Evolutionary conservation across 306 rosid genomes (phyloP).

Genomic region (Ormosia emarginata): DNA sequence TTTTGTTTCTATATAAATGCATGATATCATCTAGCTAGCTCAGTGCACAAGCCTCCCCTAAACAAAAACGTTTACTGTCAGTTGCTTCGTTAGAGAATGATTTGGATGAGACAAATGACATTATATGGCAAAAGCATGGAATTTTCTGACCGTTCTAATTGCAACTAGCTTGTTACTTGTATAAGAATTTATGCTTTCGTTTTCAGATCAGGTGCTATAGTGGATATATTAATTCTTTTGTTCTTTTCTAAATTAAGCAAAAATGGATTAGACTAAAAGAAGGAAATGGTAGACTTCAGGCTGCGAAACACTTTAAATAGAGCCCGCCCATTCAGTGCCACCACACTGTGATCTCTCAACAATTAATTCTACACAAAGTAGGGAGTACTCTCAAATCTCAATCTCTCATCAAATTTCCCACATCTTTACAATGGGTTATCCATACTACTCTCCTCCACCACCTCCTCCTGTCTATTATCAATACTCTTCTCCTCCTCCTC

Average conservation of each 20-base stretch:
- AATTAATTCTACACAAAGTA: background rate
- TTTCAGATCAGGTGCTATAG: background rate
- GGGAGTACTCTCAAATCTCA: background rate
- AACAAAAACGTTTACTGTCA: background rate
- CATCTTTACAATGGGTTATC: conserved; percentile 13
- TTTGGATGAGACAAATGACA: background rate
- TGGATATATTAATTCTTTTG: background rate
- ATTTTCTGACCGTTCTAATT: background rate
- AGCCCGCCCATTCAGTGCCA: background rate
- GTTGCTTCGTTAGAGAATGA: background rate
- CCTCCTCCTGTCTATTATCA: background rate
- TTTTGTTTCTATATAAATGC: too few species aligned
- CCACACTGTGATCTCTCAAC: background rate
- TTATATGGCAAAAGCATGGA: background rate
- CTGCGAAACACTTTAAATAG: background rate
- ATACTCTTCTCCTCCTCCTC: background rate
- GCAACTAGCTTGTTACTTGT: background rate
- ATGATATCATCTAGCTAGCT: too few species aligned
- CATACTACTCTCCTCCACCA: conserved; percentile 46
- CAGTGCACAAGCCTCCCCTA: background rate
- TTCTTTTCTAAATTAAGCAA: background rate
- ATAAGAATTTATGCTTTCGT: background rate
- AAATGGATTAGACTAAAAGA: background rate
- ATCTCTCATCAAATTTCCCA: background rate
- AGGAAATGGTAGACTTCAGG: background rate